phyloP scores from a whole-genome alignment of 1,284 basidiomycete genomes.

The Sporisorium reilianum region DNA sequence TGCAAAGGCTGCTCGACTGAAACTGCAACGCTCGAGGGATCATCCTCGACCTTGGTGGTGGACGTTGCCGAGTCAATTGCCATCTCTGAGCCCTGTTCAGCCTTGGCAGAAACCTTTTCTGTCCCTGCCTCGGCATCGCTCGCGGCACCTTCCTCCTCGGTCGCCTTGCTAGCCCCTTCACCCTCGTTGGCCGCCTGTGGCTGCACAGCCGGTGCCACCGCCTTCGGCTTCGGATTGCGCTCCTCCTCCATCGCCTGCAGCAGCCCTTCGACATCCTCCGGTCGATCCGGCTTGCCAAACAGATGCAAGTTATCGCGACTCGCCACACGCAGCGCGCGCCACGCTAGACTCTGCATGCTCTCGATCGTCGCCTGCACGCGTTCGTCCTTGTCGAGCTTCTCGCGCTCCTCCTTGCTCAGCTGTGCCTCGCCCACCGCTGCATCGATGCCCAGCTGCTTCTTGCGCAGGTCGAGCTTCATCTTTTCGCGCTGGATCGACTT shows the following conservation, averaged over 20 bases:
- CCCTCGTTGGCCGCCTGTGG: not conserved
- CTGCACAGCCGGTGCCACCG: constrained; percentile 1
- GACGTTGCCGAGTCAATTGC: not conserved
- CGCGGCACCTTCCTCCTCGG: not conserved
- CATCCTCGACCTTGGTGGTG: not conserved
- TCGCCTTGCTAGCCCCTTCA: not conserved
- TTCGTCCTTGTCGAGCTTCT: constrained; percentile 40
- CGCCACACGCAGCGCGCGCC: constrained; percentile 58
- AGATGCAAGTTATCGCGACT: constrained; percentile 49
- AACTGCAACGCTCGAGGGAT: constrained; percentile 7
- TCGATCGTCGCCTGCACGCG: constrained; percentile 31
- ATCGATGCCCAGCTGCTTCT: constrained; percentile 52
- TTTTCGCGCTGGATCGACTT: constrained; percentile 53
- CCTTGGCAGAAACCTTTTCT: not conserved
- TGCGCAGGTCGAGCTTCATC: constrained; percentile 52
- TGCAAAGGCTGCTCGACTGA: constrained; percentile 2
- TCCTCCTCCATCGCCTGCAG: constrained; percentile 51
- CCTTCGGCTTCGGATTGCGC: constrained; percentile 39
- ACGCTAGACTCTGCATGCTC: constrained; percentile 56
- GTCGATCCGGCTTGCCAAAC: constrained; percentile 42
- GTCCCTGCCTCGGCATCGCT: not conserved
- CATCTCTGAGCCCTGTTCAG: constrained; percentile 4
- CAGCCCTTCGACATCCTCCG: constrained; percentile 50
- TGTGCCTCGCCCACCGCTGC: constrained; percentile 8
- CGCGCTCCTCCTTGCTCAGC: constrained; percentile 38